phyloP scores from a whole-genome alignment of 73 alveolate species.

The Blepharisma stoltei region DNA sequence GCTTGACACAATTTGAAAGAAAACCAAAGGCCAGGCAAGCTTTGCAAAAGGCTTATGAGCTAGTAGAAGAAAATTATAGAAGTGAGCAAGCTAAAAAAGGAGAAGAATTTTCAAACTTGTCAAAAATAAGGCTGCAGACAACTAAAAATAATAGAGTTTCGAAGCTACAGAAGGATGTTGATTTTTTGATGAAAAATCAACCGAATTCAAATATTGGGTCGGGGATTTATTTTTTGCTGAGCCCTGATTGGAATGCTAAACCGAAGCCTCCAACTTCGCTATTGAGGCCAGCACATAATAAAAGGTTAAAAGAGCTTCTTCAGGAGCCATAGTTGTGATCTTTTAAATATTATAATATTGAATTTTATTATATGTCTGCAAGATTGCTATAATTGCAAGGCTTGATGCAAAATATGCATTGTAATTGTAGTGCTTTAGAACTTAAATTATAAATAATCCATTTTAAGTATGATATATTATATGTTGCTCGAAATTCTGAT shows the following conservation, averaged over 20 bases:
- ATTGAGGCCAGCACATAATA: constrained; percentile 3
- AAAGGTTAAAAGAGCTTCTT: constrained; percentile 4
- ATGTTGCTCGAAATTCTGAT: too few species aligned
- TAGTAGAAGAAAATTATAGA: constrained; percentile 19
- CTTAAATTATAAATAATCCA: too few species aligned
- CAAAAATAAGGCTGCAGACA: background rate
- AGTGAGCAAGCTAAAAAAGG: constrained; percentile 24
- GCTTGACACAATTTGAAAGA: constrained; percentile 6
- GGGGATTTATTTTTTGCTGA: constrained; percentile 24
- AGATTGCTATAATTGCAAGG: too few species aligned
- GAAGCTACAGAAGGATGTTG: constrained; percentile 11
- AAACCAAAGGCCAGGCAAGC: constrained; percentile 25
- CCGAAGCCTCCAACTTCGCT: background rate
- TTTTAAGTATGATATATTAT: too few species aligned
- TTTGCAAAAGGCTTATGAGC: constrained; percentile 24
- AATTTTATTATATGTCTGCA: too few species aligned
- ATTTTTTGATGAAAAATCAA: constrained; percentile 27
- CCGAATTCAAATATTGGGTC: background rate
- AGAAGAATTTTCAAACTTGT: constrained; percentile 5
- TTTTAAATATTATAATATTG: too few species aligned
- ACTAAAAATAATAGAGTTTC: background rate
- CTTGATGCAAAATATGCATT: too few species aligned
- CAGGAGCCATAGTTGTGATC: constrained; percentile 8
- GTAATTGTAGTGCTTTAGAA: too few species aligned
- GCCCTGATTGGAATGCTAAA: constrained; percentile 13